phyloP scores from a whole-genome alignment of 441 rosid genomes.

The Erodium moschatum region DNA sequence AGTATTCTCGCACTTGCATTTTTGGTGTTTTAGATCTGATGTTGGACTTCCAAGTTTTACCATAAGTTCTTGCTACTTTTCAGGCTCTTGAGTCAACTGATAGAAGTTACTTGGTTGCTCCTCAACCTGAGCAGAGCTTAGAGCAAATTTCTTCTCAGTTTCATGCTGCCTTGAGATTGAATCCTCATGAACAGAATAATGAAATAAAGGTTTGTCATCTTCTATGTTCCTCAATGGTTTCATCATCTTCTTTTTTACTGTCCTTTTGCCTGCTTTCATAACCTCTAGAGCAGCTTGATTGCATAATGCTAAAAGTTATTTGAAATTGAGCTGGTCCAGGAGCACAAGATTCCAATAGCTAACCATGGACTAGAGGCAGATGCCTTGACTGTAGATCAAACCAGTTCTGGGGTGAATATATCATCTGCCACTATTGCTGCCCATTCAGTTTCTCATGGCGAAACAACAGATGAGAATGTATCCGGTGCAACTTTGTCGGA shows the following conservation, averaged over 20 bases:
- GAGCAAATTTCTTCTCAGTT: conserved; percentile 58
- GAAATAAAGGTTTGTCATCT: conserved; percentile 37
- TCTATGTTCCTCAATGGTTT: conserved; percentile 1
- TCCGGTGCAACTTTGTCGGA: conserved; percentile 36
- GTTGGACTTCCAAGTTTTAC: too few relatives aligned
- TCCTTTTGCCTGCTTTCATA: neutral
- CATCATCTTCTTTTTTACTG: neutral
- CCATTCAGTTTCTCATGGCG: conserved; percentile 28
- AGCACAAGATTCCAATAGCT: conserved; percentile 30
- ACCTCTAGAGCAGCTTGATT: neutral
- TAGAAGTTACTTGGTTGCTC: conserved; percentile 35
- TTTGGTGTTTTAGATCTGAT: too few relatives aligned
- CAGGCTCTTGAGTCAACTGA: conserved; percentile 53
- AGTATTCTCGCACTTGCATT: too few relatives aligned
- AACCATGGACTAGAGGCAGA: conserved; percentile 30
- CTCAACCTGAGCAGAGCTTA: conserved; percentile 42
- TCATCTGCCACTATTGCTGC: conserved; percentile 30
- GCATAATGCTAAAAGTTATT: neutral
- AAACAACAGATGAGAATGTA: conserved; percentile 27
- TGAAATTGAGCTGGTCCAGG: conserved; percentile 33
- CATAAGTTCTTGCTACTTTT: neutral
- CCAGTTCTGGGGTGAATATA: conserved; percentile 31
- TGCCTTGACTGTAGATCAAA: conserved; percentile 26
- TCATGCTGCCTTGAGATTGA: conserved; percentile 36
- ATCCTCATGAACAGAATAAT: conserved; percentile 29